Base-by-base conservation (phyloP, 2,329 filamentous ascomycete species). In the Ophiostoma sp. region DNA sequence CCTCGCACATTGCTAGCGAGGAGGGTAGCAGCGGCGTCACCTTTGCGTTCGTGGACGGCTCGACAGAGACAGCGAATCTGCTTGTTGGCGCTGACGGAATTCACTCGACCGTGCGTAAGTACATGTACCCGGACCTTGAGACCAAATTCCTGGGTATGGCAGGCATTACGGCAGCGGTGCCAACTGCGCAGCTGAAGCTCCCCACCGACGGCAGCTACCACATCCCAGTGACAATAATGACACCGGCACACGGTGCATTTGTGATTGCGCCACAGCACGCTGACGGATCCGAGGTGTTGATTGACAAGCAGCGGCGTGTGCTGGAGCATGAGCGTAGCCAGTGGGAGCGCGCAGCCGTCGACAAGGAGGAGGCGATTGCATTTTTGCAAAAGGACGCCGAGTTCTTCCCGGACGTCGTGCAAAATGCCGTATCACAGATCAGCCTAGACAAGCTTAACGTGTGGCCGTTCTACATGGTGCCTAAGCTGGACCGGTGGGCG, bases 381-480 rank as follows among this genome's bases (percentile, higher is more conserved):
- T 55, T 55, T 55, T n/a, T 55, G 18, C 18, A 55, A 18, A 27
- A 27, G 12, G 49, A 55, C 8, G n/a, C 49, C 18, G 49, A 27
- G 18, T 9, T 27, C 12, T 55, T 55, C 9, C 49, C 49, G 8
- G 9, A 27, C 8, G 27, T 55, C 12, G 49, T 55, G 2, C n/a
- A 55, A 27, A 55, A 55, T 18, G 49, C 49, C 49, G 49, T 55
- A 3, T 55, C 49, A 18, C 49, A 55, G 0, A 76, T 79, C 0
- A 71, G 75, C 0, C 69, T 76, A 3, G 75, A 75, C 0, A 74
- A 70, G 2, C 75, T 84, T 65, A 81, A 80, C 65, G 73, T 82
- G 0, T 85, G 83, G 83, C 81, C 82, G 0, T 85, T 83, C 52
- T 81, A 81, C 68, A 73, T 79, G 1, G 76, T 84, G 1, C 82